Percentiles rank a stretch among this genome's conserved stretches.
phyloP scores from a whole-genome alignment of 2,329 filamentous ascomycete species.

The Cladophialophora exuberans region DNA sequence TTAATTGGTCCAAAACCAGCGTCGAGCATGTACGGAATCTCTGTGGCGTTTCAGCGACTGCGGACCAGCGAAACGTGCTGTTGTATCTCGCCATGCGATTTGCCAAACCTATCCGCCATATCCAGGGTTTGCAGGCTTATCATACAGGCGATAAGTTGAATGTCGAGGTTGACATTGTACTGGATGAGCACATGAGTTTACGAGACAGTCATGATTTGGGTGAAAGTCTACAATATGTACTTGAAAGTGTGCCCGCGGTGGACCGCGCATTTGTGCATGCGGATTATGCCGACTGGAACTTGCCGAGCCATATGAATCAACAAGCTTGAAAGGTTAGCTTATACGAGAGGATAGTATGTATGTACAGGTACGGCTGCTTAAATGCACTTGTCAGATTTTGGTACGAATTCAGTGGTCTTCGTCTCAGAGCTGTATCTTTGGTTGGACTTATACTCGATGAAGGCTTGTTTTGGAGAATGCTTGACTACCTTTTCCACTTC shows the following conservation, averaged over 20 bases:
- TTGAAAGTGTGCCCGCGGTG: slow-evolving; percentile 81
- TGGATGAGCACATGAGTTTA: slow-evolving; percentile 74
- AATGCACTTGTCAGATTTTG: too few relatives aligned
- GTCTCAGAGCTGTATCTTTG: too few relatives aligned
- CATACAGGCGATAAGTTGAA: slow-evolving; percentile 85
- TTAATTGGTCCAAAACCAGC: slow-evolving; percentile 76
- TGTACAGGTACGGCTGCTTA: too few relatives aligned
- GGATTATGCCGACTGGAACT: slow-evolving; percentile 44
- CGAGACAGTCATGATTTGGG: slow-evolving; percentile 81
- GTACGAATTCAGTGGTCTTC: too few relatives aligned
- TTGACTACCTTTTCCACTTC: too few relatives aligned
- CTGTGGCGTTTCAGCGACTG: slow-evolving; percentile 75
- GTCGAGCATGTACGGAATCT: slow-evolving; percentile 78
- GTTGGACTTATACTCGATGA: too few relatives aligned
- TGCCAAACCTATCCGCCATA: slow-evolving; percentile 81
- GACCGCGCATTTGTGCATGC: slow-evolving; percentile 70
- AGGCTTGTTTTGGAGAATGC: too few relatives aligned
- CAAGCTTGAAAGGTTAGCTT: slow-evolving; percentile 19
- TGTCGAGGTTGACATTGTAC: slow-evolving; percentile 80
- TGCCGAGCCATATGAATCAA: slow-evolving; percentile 46
- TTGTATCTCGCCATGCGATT: slow-evolving; percentile 94
- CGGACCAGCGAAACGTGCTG: slow-evolving; percentile 81
- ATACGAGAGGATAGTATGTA: not conserved
- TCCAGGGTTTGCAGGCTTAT: slow-evolving; percentile 83
- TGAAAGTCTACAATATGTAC: slow-evolving; percentile 78